Base-by-base conservation (phyloP, 2,329 filamentous ascomycete species). In the Penicillium capsulatum region DNA sequence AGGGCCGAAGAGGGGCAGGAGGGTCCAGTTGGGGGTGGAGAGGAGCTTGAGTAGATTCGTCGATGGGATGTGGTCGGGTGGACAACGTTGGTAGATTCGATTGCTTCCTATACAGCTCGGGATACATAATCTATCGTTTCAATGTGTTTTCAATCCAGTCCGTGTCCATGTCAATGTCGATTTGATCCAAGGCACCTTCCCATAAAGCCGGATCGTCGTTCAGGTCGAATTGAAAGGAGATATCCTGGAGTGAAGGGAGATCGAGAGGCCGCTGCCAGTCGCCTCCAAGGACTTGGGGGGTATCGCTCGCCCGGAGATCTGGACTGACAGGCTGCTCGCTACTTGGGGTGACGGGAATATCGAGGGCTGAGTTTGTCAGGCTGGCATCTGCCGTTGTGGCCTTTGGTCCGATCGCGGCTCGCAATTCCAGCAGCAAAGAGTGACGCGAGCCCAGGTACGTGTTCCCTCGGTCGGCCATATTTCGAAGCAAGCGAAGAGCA, bases 381-480 rank as follows among this genome's bases (percentile, higher is more conserved):
- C 42, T 35, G 11, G 38, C 17, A 17, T 44, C 30, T 16, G 33
- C 40, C 7, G 9, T 26, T 13, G 16, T 11, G 27, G 48, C 16
- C 31, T 37, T 54, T 13, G 58, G 55, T 4, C 51, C 53, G 32
- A 64, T 56, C 6, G 57, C 46, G 1, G 55, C 53, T 11, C 56
- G 58, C 8, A 71, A 48, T 30, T 67, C 60, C 9, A 66, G 53
- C 5, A 71, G 50, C 11, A 71, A 48, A 7, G 58, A 47, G 41
- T 69, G 61, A 5, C 66, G 61, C 5, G 65, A 64, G 8, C 60
- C 61, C 29, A 77, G 68, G 38, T 76, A 69, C 19, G 64, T 68
- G 48, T 78, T 78, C 0, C 75, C 75, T 7, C 70, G 67, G 32
- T 75, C 68, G 9, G 72, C 72, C 72, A 78, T 77, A 20, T 63